phyloP scores from a whole-genome alignment of 2,329 filamentous ascomycete species.

The Lasiodiplodia sp. region DNA sequence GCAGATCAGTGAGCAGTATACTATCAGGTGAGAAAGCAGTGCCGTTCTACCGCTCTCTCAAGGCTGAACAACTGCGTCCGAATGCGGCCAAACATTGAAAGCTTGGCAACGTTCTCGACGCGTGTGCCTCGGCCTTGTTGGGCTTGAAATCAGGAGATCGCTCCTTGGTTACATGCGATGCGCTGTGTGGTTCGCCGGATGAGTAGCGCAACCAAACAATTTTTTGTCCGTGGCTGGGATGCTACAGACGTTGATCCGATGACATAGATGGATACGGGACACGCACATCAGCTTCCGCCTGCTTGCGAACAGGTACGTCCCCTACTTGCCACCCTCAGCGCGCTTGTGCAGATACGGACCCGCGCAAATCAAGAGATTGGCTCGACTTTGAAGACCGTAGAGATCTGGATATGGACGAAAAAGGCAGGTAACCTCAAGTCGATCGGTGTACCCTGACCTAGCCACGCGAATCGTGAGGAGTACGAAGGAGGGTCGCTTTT shows the following conservation, averaged over 20 bases:
- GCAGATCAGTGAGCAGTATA: neutral
- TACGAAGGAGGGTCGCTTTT: neutral
- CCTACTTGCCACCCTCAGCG: neutral
- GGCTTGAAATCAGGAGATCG: slow-evolving; percentile 3
- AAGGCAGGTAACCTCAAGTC: neutral
- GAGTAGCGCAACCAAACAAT: neutral
- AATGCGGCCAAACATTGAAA: neutral
- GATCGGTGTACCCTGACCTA: neutral
- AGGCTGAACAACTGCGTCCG: slow-evolving; percentile 1
- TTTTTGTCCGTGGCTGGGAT: neutral
- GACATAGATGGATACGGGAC: neutral
- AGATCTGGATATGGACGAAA: neutral
- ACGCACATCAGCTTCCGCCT: neutral
- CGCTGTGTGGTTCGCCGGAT: neutral
- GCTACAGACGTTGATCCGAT: slow-evolving; percentile 16
- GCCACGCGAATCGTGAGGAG: neutral
- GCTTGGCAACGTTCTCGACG: slow-evolving; percentile 20
- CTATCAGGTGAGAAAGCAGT: neutral
- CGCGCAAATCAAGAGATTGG: neutral
- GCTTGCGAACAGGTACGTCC: slow-evolving; percentile 5
- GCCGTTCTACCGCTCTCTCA: neutral
- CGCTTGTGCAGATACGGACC: neutral
- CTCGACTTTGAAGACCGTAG: neutral
- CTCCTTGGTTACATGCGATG: neutral
- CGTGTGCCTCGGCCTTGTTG: slow-evolving; percentile 1